Percentiles rank a stretch among this genome's conserved stretches.
These are phyloP conservation scores for Curvularia eragrostidis DNA, from an alignment of 2,329 filamentous ascomycete species.

Conservation along the genomic window DNA sequence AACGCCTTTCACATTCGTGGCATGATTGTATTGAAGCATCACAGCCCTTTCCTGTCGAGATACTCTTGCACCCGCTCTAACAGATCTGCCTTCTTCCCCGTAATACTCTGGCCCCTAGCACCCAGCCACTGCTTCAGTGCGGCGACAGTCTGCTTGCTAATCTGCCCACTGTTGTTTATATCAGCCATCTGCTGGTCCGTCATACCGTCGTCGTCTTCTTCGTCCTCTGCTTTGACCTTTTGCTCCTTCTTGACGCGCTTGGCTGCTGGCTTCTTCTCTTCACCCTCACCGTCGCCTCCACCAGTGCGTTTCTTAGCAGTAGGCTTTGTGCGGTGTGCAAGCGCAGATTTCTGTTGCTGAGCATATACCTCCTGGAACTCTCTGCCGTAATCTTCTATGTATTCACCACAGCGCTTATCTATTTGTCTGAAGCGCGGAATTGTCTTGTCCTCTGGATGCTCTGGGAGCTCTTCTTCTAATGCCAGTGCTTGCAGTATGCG, in stretches of 20 bases:
- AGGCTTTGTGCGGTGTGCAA: constrained; percentile 53
- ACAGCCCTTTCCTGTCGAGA: constrained; percentile 42
- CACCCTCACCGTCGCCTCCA: constrained; percentile 18
- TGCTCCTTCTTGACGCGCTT: constrained; percentile 41
- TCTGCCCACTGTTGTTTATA: constrained; percentile 52
- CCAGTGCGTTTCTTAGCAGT: constrained; percentile 53
- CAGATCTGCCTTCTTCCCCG: constrained; percentile 49
- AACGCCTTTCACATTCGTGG: neutral
- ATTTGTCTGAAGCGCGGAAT: constrained; percentile 86
- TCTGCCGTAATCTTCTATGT: constrained; percentile 78
- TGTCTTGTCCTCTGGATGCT: constrained; percentile 76
- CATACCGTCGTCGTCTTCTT: constrained; percentile 35
- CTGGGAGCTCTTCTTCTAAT: constrained; percentile 87
- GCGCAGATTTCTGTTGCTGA: constrained; percentile 48
- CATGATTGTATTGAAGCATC: neutral
- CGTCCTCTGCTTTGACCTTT: constrained; percentile 31
- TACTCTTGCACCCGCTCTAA: constrained; percentile 46
- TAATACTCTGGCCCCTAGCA: constrained; percentile 30
- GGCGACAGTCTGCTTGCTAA: constrained; percentile 52
- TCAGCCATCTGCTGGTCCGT: constrained; percentile 55
- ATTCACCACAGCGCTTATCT: constrained; percentile 79
- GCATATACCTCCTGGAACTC: constrained; percentile 67
- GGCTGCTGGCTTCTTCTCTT: constrained; percentile 27
- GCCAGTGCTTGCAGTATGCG: constrained; percentile 89
- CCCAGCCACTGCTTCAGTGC: constrained; percentile 43